Evolutionary conservation across 345 rosid genomes (phyloP), one percentile per base, ranked within the genome.

Genomic region (Rubroshorea leprosula): DNA sequence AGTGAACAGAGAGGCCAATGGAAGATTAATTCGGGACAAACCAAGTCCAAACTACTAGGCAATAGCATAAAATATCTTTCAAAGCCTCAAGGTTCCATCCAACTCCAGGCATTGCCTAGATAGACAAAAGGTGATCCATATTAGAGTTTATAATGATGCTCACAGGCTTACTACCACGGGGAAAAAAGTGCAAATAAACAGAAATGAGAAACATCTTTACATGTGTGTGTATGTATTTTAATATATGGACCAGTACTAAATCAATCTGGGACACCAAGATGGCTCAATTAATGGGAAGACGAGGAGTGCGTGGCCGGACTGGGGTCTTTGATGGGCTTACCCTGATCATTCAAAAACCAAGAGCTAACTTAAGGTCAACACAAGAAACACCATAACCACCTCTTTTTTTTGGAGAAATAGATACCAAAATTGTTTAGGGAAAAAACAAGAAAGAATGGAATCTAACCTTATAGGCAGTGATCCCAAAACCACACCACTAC

Each of bases 241-340:
- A 77, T 68, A 64, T 63, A 59, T 67, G 49, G 54, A 44, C 68
- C 16, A 55, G 51, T 51, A 29, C 65, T 57, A 59, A 45, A 54
- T 64, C 61, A 38, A 60, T 52, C 13, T 46, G 23, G 18, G 24
- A 26, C 44, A 23, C 55, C 66, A 20, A 52, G 58, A 65, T 31
- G 18, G 57, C 38, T 76, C 73, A 90, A 52, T 84, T 84, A 71
- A 77, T 72, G 31, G 89, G 84, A 72, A 70, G 75, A 29, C 97
- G 91, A 39, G 96, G 84, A 73, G 82, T 68, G 5, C 96, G 95
- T 0, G 96, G 97, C 64, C 97, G 85, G 64, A 90, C 97, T 26
- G 97, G 96, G 6, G 97, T 90, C 81, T 90, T 90, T n/a, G 97
- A 90, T 49, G 97, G 97, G 73, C 97, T 90, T 51, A 90, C 89